Percentiles rank a stretch among this genome's conserved stretches.
Conservation (phyloP, 2,329 filamentous ascomycete species). For the Ophiobolus disseminans region DNA sequence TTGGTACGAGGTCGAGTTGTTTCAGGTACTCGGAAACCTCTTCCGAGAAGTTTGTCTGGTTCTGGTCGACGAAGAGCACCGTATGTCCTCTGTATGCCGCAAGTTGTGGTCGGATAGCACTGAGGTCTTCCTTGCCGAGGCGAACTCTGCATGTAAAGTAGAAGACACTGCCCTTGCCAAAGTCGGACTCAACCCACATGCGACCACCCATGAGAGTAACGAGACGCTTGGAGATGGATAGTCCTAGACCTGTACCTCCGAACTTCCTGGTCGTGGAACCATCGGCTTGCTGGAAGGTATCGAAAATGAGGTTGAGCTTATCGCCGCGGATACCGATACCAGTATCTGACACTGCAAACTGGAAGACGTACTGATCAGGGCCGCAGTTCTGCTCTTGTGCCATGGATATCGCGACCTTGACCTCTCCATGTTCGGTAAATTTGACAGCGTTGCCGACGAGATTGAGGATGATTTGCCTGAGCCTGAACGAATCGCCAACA, state of each 20-base stretch:
- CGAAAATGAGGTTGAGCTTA: constrained; percentile 96
- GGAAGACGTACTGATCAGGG: constrained; percentile 84
- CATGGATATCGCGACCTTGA: constrained; percentile 88
- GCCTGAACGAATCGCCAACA: constrained; percentile 92
- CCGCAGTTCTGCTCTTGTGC: constrained; percentile 70
- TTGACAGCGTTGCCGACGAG: constrained; percentile 98
- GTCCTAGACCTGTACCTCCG: constrained; percentile 88
- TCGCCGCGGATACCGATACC: constrained; percentile 96
- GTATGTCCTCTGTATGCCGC: constrained; percentile 91
- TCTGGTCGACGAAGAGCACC: constrained; percentile 93
- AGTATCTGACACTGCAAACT: constrained; percentile 94
- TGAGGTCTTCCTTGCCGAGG: constrained; percentile 79
- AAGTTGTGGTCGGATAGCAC: constrained; percentile 80
- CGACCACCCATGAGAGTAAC: constrained; percentile 97
- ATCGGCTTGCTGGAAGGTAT: constrained; percentile 98
- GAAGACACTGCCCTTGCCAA: constrained; percentile 90
- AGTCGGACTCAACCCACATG: constrained; percentile 93
- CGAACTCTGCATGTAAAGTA: constrained; percentile 95
- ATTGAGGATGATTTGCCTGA: constrained; percentile 96
- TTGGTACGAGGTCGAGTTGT: constrained; percentile 78
- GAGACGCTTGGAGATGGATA: constrained; percentile 93
- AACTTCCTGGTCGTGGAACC: constrained; percentile 96
- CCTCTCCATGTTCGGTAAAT: constrained; percentile 95
- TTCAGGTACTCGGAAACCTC: constrained; percentile 80
- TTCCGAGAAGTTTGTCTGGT: constrained; percentile 76